A percentile compares a stretch with the other conserved stretches of the same genome.
Conservation (phyloP, 306 rosid species). For the Acacia melanoxylon region DNA sequence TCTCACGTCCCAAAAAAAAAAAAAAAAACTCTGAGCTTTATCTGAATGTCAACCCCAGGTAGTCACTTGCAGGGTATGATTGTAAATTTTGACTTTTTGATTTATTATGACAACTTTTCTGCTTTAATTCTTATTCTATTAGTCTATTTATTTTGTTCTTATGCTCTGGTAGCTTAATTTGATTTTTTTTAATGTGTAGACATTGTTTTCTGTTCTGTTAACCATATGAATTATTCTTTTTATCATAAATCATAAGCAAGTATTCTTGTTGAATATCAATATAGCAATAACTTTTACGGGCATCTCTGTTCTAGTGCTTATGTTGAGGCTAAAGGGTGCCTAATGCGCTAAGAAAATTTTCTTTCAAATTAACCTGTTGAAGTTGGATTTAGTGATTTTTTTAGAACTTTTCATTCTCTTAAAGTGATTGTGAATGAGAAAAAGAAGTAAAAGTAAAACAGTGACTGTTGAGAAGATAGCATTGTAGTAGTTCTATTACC, state of each 20-base stretch:
- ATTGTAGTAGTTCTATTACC: background rate
- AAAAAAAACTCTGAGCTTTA: background rate
- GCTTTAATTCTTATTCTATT: no score
- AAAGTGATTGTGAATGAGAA: background rate
- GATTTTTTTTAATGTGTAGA: background rate
- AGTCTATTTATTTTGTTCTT: no score
- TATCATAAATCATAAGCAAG: background rate
- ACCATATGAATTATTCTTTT: background rate
- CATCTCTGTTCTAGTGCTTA: background rate
- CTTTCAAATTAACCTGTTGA: background rate
- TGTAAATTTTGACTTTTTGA: no score
- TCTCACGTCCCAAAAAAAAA: background rate
- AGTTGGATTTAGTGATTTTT: background rate
- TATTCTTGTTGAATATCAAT: background rate
- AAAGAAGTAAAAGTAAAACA: background rate
- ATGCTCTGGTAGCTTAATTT: no score
- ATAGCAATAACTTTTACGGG: background rate
- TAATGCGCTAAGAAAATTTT: background rate
- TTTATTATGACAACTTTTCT: no score
- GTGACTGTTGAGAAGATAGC: background rate
- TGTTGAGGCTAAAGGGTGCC: background rate
- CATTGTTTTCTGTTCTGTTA: background rate
- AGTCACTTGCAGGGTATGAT: no score
- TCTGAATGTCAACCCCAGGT: no score
- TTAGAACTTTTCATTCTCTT: background rate